Percentiles rank a stretch among this genome's conserved stretches.
phyloP scores from a whole-genome alignment of 1,139 yeast species.

The Diutina catenulata region DNA sequence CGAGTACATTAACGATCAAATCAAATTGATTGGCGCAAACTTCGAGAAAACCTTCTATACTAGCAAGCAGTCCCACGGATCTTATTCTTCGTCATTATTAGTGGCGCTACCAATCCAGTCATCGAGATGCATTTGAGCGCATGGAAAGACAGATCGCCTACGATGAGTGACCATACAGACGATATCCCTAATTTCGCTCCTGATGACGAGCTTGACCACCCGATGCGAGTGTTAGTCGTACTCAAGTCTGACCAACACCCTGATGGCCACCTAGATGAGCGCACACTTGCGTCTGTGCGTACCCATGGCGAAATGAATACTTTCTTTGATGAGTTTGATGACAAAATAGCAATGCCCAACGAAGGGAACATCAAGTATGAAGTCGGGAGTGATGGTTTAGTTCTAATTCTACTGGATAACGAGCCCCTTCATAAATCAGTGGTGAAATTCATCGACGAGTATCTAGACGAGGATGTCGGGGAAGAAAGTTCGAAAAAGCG shows the following conservation, averaged over 20 bases:
- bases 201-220: constrained; percentile 3
- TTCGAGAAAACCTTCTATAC: too few relatives aligned
- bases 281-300: constrained; percentile 32
- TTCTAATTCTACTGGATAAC: constrained; percentile 43
- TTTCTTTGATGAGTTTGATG: constrained; percentile 56
- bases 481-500: constrained; percentile 1
- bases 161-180: constrained; percentile 4
- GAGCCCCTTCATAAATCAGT: constrained; percentile 19
- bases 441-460: constrained; percentile 27
- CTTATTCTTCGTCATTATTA: too few relatives aligned
- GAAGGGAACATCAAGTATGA: constrained; percentile 59
- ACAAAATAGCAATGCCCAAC: constrained; percentile 48
- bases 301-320: constrained; percentile 39
- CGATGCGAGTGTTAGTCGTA: background rate
- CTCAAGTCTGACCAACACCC: constrained; percentile 8
- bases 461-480: constrained; percentile 6
- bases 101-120: too few relatives aligned
- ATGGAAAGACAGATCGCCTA: too few relatives aligned
- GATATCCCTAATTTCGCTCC: constrained; percentile 1
- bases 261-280: constrained; percentile 44
- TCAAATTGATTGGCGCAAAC: too few relatives aligned
- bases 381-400: constrained; percentile 62
- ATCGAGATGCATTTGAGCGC: too few relatives aligned
- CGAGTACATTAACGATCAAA: too few relatives aligned
- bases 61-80: too few relatives aligned